Evolutionary conservation across 768 basidiomycete genomes (phyloP), one percentile per base, ranked within the genome.

Genomic region (Leccinum disarticulatum): DNA sequence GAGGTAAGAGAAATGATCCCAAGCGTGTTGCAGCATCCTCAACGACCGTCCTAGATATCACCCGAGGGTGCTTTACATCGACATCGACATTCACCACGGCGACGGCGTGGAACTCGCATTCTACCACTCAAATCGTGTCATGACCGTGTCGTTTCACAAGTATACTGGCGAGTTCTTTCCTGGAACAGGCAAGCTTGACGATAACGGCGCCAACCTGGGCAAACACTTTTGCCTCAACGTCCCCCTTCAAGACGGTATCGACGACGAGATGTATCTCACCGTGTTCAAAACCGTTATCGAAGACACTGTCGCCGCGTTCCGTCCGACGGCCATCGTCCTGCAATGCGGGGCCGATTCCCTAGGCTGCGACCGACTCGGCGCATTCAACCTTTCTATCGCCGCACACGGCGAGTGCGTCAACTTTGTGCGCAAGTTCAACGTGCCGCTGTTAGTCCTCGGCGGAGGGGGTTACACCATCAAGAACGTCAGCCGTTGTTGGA

Each of bases 91-190:
- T 57, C 96, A 99, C 73, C 96, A 99, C 66, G 96, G 96, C 8
- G 96, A 99, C 68, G 96, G 96, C 25, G 97, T 99, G 3, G 94
- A 99, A 70, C 90, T 96, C 61, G 97, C 96, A 0, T 98, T 99
- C 74, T 99, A 96, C 75, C 90, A 96, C 66, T 90, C 93, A 41
- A 95, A 99, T 68, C 88, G 96, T n/a, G 96, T 99, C 63, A 90
- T 98, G 85, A 98, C 96, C 0, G 93, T 98, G 14, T 98, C 96
- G 1, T 99, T 99, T 76, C 96, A 99, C 80, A 98, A 98, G 76
- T 99, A 97, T 79, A 95, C 91, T 1, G 95, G 93, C 57, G 93
- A 96, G 68, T 99, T 99, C 80, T 99, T 99, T 74, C 96, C 96
- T 0, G 95, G 95, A 0, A 99, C 96, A 0, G 96, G 96, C 15